Evolutionary conservation across 352 stramenopile genomes (phyloP), one percentile per base, ranked within the genome.

Genomic region (Thalassiosira pacifica): DNA sequence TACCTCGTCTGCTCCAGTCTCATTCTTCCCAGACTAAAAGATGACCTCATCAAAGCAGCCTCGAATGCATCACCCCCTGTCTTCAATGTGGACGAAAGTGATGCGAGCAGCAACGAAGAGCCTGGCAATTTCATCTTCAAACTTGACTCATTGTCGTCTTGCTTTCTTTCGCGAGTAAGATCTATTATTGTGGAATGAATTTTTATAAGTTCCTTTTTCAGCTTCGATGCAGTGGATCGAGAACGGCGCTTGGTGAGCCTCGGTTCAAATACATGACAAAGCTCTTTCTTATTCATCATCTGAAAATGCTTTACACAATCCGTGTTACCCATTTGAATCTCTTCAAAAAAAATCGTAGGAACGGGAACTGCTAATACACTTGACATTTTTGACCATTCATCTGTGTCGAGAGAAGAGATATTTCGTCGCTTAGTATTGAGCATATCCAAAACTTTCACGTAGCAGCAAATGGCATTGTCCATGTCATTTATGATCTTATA

Each of bases 401-500:
- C 83, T 6, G 18, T 74, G 72, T n/a, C n/a, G n/a, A n/a, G n/a
- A n/a, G n/a, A n/a, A n/a, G n/a, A n/a, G n/a, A n/a, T n/a, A n/a
- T n/a, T n/a, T n/a, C n/a, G n/a, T n/a, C n/a, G n/a, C n/a, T n/a
- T n/a, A n/a, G n/a, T n/a, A 37, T 73, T 85, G 18, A 86, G 8
- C 67, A 90, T 83, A 40, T 87, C 79, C 55, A 86, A 67, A n/a
- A 71, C 85, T 40, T 84, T 90, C 3, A 88, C 60, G 32, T 86
- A 88, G 73, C 81, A 90, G 64, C 67, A 82, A 61, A 90, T 82
- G 24, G 85, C 85, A 67, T 84, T 88, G 32, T 88, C 85, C 0
- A 81, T 26, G 31, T 90, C 85, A 74, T 86, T 53, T n/a, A 81
- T 59, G 9, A 83, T 32, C 45, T 79, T 85, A 32, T 90, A 90